A percentile compares a stretch with the other conserved stretches of the same genome.
phyloP scores from a whole-genome alignment of 2,329 filamentous ascomycete genomes.

The Lasiodiplodia hormozganensis region DNA sequence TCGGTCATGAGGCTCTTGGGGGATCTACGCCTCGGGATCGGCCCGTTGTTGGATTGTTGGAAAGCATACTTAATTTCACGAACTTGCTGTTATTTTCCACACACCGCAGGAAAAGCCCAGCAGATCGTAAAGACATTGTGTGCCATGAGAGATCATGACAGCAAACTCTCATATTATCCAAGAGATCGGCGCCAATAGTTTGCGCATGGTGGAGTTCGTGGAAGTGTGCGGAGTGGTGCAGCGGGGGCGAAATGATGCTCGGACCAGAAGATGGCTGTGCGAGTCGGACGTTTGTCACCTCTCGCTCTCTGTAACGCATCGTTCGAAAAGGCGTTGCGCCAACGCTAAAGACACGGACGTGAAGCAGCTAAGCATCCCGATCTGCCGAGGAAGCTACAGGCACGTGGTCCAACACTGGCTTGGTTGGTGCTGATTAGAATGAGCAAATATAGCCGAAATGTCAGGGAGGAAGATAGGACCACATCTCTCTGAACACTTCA shows the following conservation, averaged over 20 bases:
- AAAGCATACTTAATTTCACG: not conserved
- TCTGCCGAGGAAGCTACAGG: not conserved
- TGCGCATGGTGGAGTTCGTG: not conserved
- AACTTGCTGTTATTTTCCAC: not conserved
- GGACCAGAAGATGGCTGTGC: conserved; percentile 4
- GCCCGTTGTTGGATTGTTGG: not conserved
- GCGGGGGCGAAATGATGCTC: not conserved
- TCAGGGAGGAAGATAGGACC: too few relatives aligned
- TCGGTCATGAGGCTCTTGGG: not conserved
- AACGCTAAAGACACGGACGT: not conserved
- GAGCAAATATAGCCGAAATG: too few relatives aligned
- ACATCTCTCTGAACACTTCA: too few relatives aligned
- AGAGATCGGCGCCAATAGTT: not conserved
- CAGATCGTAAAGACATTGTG: not conserved
- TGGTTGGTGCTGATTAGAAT: too few relatives aligned
- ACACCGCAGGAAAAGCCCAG: not conserved
- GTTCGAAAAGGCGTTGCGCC: not conserved
- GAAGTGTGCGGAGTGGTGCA: not conserved
- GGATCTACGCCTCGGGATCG: not conserved
- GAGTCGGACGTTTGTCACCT: conserved; percentile 1
- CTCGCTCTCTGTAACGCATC: conserved; percentile 11
- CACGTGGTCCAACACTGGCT: too few relatives aligned
- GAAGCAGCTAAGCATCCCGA: not conserved
- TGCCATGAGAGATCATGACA: not conserved
- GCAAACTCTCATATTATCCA: not conserved